phyloP scores from a whole-genome alignment of 2,329 filamentous ascomycete genomes.

The Zymoseptoria brevis region DNA sequence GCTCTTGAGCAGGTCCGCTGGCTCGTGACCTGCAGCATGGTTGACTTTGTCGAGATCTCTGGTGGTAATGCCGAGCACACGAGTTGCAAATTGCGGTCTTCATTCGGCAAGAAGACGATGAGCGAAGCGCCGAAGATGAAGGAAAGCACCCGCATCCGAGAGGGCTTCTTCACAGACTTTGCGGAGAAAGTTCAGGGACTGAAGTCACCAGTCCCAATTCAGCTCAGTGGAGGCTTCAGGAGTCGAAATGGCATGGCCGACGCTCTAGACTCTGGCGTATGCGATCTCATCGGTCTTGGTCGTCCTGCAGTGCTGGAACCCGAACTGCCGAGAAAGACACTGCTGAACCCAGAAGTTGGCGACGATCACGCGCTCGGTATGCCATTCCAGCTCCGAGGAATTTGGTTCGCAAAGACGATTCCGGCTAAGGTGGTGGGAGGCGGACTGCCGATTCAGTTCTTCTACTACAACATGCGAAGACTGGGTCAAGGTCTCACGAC shows the following conservation, averaged over 20 bases:
- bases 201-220: constrained; percentile 21
- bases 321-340: constrained; percentile 32
- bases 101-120: constrained; percentile 29
- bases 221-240: constrained; percentile 57
- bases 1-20: constrained; percentile 51
- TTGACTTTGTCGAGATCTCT: constrained; percentile 63
- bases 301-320: constrained; percentile 41
- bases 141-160: constrained; percentile 44
- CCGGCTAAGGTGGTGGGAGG: constrained; percentile 28
- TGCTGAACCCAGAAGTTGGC: constrained; percentile 27
- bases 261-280: constrained; percentile 40
- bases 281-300: constrained; percentile 44
- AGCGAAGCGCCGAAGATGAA: constrained; percentile 19
- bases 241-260: constrained; percentile 44
- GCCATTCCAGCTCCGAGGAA: constrained; percentile 25
- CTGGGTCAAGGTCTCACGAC: constrained; percentile 24
- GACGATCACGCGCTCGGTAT: constrained; percentile 23
- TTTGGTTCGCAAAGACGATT: constrained; percentile 28
- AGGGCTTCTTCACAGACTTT: constrained; percentile 64
- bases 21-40: constrained; percentile 38
- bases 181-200: constrained; percentile 30
- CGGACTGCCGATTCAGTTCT: constrained; percentile 28
- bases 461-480: constrained; percentile 31
- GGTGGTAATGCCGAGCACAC: constrained; percentile 44
- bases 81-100: constrained; percentile 16